Evolutionary conservation across 2,329 filamentous ascomycete species (phyloP).

Genomic region (Ambrosiella beaveri): DNA sequence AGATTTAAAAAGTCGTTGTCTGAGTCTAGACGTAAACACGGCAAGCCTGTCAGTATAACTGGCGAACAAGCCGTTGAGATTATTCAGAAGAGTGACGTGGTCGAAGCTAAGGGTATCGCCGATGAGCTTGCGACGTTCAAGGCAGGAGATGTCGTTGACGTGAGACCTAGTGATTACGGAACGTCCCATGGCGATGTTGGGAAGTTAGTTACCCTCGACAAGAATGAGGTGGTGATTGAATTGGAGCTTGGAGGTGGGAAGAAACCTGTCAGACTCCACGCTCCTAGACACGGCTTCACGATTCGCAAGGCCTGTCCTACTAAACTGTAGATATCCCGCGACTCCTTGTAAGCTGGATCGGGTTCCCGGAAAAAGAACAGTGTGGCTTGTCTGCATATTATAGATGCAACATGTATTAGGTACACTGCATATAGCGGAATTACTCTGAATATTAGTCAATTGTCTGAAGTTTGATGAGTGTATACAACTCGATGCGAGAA

Average conservation of each 20-base stretch:
- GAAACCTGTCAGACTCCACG: constrained; percentile 36
- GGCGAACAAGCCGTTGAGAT: constrained; percentile 35
- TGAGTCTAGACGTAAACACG: constrained; percentile 21
- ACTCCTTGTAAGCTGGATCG: background rate
- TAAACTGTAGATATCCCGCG: background rate
- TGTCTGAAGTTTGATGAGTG: too few relatives aligned
- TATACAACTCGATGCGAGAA: too few relatives aligned
- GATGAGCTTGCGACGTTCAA: constrained; percentile 25
- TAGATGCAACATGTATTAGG: background rate
- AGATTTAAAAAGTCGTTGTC: constrained; percentile 38
- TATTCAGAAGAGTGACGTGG: constrained; percentile 29
- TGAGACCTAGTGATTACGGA: constrained; percentile 48
- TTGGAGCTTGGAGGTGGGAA: constrained; percentile 29
- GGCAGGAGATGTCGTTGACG: constrained; percentile 35
- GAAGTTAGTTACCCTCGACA: constrained; percentile 32
- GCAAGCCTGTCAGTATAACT: constrained; percentile 25
- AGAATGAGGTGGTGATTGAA: constrained; percentile 41
- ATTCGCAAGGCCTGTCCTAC: constrained; percentile 21
- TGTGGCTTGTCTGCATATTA: background rate
- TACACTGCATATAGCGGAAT: background rate
- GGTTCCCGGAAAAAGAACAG: background rate
- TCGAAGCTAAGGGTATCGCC: constrained; percentile 25
- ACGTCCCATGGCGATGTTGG: constrained; percentile 41
- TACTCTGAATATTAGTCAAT: background rate
- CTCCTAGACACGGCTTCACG: constrained; percentile 42